Conservation (phyloP, 148 eudicot species). For the Camellia lanceoleosa region DNA sequence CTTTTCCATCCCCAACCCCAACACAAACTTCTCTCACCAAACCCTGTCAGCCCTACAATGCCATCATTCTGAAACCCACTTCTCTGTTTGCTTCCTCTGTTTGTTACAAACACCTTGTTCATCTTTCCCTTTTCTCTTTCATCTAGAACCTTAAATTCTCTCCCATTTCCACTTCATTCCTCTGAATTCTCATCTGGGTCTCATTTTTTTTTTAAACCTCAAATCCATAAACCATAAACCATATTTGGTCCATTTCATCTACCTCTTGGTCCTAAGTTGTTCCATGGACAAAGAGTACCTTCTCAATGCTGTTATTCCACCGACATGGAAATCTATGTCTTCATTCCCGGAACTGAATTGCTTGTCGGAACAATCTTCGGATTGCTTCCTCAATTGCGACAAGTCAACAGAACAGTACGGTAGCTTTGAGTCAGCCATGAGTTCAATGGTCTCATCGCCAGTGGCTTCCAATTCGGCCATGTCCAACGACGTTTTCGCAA, state of each 20-base stretch:
- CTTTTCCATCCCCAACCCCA: constrained; percentile 3
- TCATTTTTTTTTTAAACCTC: no score
- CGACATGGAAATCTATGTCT: constrained; percentile 35
- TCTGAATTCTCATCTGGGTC: constrained; percentile 2
- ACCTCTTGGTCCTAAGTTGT: background rate
- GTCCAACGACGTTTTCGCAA: constrained; percentile 36
- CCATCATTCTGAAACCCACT: background rate
- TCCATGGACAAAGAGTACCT: constrained; percentile 62
- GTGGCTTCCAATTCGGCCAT: constrained; percentile 31
- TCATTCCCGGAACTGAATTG: constrained; percentile 23
- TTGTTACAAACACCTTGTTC: constrained; percentile 13
- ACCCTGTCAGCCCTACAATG: background rate
- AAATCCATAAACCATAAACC: background rate
- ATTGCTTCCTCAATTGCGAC: constrained; percentile 30
- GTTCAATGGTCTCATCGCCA: constrained; percentile 69
- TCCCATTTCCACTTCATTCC: background rate
- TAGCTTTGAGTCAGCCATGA: constrained; percentile 55
- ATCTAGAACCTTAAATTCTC: constrained; percentile 1
- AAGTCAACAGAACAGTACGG: constrained; percentile 29
- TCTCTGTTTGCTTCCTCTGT: constrained; percentile 17
- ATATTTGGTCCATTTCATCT: background rate
- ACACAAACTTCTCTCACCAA: constrained; percentile 3
- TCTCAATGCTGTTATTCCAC: constrained; percentile 28
- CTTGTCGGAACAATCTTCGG: constrained; percentile 27
- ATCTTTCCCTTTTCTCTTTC: constrained; percentile 7